Base-by-base conservation (phyloP, 352 stramenopile genomes). In the Phytophthora hibernalis region DNA sequence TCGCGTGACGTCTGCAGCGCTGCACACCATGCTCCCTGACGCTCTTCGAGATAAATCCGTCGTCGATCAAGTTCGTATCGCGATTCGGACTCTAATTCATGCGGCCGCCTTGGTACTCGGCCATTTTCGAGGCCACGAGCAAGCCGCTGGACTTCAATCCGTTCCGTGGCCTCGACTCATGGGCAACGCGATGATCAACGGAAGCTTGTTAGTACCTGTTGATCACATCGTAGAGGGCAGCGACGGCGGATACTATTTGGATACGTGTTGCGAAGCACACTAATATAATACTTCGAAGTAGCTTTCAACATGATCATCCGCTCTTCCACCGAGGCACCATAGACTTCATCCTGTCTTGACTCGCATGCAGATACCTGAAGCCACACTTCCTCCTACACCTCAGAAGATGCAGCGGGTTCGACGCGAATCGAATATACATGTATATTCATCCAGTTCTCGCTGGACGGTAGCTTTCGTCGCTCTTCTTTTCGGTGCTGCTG, bases 351-450 rank as follows among this genome's bases (percentile, higher is more conserved):
- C 18, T 65, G 16, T 44, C 24, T 45, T 42, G 47, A 38, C 37
- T 26, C 45, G 15, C 45, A 26, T 43, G 37, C 24, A 56, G 24
- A 24, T 9, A 31, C 28, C 11, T 11, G 21, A 44, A 55, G 22
- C 28, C 9, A 11, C 13, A 4, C 12, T 13, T 44, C 38, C 42
- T 48, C 18, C 8, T 7, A 45, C 15, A 13, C 28, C 42, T 15
- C 47, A 62, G 28, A 55, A 63, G 55, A 37, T 47, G 33, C 20
- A 37, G 20, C 20, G 24, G 20, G 31, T n/a, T 35, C 48, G 35
- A 53, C 42, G 37, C 49, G 49, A 68, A 63, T 70, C 49, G 44
- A 67, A 74, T 70, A 73, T 70, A 28, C n/a, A n/a, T n/a, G n/a
- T 28, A 70, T 61, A 60, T 44, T 55, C 50, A 52, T 31, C 54